phyloP scores from a whole-genome alignment of 2,329 filamentous ascomycete species.

The Ophiostoma himal-ulmi region DNA sequence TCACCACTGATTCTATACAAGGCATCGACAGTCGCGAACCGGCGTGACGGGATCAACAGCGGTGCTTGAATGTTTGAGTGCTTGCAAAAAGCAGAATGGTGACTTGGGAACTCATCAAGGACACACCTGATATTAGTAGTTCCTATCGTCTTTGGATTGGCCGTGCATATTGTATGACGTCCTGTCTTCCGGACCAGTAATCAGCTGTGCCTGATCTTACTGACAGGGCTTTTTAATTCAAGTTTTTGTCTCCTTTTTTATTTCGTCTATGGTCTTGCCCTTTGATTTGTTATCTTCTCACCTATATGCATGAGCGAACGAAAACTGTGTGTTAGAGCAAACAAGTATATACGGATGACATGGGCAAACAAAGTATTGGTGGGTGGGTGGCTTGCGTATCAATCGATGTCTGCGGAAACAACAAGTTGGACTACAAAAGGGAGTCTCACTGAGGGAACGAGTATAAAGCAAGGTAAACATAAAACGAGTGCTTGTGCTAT shows the following conservation, averaged over 20 bases:
- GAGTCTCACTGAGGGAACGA: background rate
- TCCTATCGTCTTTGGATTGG: background rate
- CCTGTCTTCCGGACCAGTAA: background rate
- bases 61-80: no score
- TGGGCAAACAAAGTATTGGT: background rate
- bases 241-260: background rate
- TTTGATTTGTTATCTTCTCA: background rate
- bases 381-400: background rate
- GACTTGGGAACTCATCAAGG: background rate
- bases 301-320: background rate
- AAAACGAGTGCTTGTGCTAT: background rate
- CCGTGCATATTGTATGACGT: background rate
- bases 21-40: background rate
- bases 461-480: background rate
- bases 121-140: background rate
- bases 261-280: background rate
- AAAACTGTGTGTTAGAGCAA: background rate
- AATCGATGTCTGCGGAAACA: background rate
- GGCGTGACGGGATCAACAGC: no score
- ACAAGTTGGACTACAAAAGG: background rate
- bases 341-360: background rate
- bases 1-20: background rate
- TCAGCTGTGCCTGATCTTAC: background rate
- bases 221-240: background rate
- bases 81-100: background rate